Evolutionary conservation across 257 asterid genomes (phyloP), one percentile per base, ranked within the genome.

Genomic region (Eustoma russellianum): DNA sequence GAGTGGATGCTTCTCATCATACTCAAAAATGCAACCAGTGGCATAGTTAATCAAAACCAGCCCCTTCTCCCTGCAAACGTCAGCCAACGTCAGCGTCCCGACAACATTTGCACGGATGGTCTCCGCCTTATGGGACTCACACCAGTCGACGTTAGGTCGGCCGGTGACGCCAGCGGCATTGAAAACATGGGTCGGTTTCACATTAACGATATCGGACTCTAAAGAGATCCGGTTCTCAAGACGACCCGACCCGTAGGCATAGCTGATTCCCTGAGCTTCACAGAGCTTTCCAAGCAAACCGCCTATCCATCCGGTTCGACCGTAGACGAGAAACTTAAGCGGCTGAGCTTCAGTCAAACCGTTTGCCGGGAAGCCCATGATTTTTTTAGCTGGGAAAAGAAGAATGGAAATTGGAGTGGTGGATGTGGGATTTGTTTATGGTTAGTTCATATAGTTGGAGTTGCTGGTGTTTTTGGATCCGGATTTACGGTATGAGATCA

Each of bases 111-210:
- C 67, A 3, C 94, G 77, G 63, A 86, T 83, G 5, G 94, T 86
- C 77, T 86, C 96, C 24, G 77, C 92, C 83, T 86, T 86, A 57
- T 86, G 92, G 13, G 94, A 66, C 69, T 86, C 96, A 53, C 96
- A 86, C 94, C 96, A 86, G 72, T 86, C 96, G 30, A 86, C 96
- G 68, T 86, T 86, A 9, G 95, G 95, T 12, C 95, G 75, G 16
- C 95, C 95, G 0, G 94, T 86, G 5, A 86, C 88, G 0, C 95
- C 95, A 51, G 95, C 95, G 44, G 95, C 95, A 63, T 86, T 86
- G 78, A 86, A 86, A 0, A 86, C 94, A 54, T 86, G 95, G 14
- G 91, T 83, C 41, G 95, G 95, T 1, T 59, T 63, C 17, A 58
- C 66, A 28, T 73, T 14, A 55, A 70, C 66, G 50, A 83, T 51